Evolutionary conservation across 2,329 filamentous ascomycete genomes (phyloP).

Genomic region (Claviceps paspali): DNA sequence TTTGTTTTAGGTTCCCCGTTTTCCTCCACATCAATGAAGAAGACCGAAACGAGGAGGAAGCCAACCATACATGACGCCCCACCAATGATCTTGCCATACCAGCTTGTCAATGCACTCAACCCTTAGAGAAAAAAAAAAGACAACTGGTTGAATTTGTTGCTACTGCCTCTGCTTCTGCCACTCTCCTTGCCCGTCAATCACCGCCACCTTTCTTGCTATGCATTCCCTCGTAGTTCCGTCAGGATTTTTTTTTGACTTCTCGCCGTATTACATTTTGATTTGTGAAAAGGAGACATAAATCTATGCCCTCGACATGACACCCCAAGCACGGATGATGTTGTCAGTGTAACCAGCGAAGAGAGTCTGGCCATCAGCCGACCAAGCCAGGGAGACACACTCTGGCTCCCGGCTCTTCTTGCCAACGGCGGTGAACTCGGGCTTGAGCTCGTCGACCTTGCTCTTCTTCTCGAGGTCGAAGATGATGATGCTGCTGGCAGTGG

Average conservation of each 20-base stretch:
- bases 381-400: conserved; percentile 94
- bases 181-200: background rate
- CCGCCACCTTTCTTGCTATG: background rate
- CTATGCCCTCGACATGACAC: conserved; percentile 90
- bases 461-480: conserved; percentile 99
- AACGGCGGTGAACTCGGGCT: conserved; percentile 93
- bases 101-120: conserved; percentile 11
- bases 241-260: background rate
- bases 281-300: conserved; percentile 10
- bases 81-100: conserved; percentile 28
- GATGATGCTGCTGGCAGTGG: conserved; percentile 94
- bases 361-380: conserved; percentile 97
- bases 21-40: conserved; percentile 27
- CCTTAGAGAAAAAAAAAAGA: conserved; percentile 1
- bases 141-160: conserved; percentile 1
- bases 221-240: background rate
- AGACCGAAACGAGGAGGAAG: conserved; percentile 28
- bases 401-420: conserved; percentile 99
- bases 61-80: conserved; percentile 29
- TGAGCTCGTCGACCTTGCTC: conserved; percentile 99
- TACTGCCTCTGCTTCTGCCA: background rate
- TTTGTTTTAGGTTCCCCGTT: conserved; percentile 16
- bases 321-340: conserved; percentile 97
- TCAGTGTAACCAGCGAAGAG: conserved; percentile 99
- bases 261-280: conserved; percentile 1